phyloP scores from a whole-genome alignment of 1,284 basidiomycete genomes.

The Neonothopanus nambi region DNA sequence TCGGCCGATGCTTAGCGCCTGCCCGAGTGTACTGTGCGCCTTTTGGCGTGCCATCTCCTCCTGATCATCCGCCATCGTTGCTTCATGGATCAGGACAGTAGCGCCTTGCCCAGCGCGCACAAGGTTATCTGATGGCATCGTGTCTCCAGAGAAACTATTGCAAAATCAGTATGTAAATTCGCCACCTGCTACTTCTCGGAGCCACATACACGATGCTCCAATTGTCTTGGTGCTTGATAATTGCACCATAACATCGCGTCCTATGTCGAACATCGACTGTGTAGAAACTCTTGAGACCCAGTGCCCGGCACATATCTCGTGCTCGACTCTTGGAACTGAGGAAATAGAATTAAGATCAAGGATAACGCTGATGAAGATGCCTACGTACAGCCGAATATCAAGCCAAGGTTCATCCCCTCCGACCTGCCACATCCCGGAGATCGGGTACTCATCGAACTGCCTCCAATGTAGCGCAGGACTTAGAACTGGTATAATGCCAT shows the following conservation, averaged over 20 bases:
- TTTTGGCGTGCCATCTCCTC: slow-evolving; percentile 74
- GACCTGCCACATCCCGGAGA: slow-evolving; percentile 39
- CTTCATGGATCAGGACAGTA: slow-evolving; percentile 91
- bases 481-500: slow-evolving; percentile 54
- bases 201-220: slow-evolving; percentile 79
- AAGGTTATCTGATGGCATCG: slow-evolving; percentile 73
- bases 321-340: slow-evolving; percentile 41
- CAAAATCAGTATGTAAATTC: slow-evolving; percentile 10
- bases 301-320: slow-evolving; percentile 43
- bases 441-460: slow-evolving; percentile 37
- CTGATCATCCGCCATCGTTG: slow-evolving; percentile 83
- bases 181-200: background rate
- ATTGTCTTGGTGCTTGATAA: slow-evolving; percentile 67
- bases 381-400: slow-evolving; percentile 38
- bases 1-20: slow-evolving; percentile 79
- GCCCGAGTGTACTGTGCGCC: slow-evolving; percentile 87
- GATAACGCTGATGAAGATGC: background rate
- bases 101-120: slow-evolving; percentile 67
- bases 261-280: slow-evolving; percentile 78
- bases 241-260: slow-evolving; percentile 69
- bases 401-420: slow-evolving; percentile 45
- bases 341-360: background rate
- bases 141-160: slow-evolving; percentile 83
- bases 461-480: slow-evolving; percentile 57
- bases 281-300: slow-evolving; percentile 56